Evolutionary conservation across 495 filamentous ascomycete species (phyloP).

Genomic region (Neurospora sp.): DNA sequence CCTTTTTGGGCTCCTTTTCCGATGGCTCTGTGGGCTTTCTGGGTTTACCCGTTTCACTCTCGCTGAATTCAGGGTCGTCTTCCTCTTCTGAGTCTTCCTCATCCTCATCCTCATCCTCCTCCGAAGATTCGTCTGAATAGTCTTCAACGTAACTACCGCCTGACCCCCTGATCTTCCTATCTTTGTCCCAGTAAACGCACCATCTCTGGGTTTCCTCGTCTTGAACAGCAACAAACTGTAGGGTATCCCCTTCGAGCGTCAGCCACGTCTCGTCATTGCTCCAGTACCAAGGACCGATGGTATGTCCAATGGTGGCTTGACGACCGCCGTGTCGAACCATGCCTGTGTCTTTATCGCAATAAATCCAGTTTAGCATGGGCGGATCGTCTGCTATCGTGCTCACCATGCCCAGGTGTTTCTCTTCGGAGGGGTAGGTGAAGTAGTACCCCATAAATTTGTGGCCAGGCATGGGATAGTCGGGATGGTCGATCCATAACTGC

Average conservation of each 20-base stretch:
- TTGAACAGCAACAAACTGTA: conserved; percentile 33
- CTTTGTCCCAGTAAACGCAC: conserved; percentile 34
- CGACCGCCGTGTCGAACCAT: conserved; percentile 45
- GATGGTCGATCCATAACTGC: conserved; percentile 39
- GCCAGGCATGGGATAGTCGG: conserved; percentile 30
- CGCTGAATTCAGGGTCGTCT: conserved; percentile 12
- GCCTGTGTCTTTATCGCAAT: conserved; percentile 46
- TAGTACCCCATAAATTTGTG: conserved; percentile 52
- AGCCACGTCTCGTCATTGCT: conserved; percentile 44
- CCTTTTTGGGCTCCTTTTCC: neutral
- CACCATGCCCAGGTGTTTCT: conserved; percentile 46
- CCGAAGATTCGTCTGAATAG: conserved; percentile 15
- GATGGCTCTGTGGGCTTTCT: neutral
- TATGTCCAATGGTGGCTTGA: conserved; percentile 36
- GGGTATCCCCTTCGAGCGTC: conserved; percentile 35
- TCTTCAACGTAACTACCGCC: neutral
- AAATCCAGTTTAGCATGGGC: conserved; percentile 57
- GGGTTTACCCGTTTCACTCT: neutral
- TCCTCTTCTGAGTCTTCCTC: conserved; percentile 21
- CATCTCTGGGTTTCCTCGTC: conserved; percentile 32
- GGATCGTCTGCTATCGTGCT: conserved; percentile 48
- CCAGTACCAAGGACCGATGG: conserved; percentile 48
- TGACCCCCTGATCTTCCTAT: conserved; percentile 16
- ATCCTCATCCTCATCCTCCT: conserved; percentile 19
- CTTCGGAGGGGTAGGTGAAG: conserved; percentile 48